Evolutionary conservation across 306 rosid genomes (phyloP).

Genomic region (Dalbergia oliveri): DNA sequence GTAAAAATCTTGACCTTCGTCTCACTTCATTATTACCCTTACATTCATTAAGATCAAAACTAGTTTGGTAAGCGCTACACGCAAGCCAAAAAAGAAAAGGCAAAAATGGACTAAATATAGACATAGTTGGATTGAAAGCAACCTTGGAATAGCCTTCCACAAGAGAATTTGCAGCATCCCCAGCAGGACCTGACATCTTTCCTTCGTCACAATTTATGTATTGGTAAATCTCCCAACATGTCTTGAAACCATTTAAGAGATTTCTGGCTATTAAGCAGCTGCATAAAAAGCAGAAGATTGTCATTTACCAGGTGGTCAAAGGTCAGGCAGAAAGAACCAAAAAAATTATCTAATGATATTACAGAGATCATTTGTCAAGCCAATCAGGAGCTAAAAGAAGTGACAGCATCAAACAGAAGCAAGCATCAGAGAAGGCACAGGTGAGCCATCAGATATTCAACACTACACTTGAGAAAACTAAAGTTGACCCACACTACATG

Average conservation of each 20-base stretch:
- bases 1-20: constrained; percentile 92
- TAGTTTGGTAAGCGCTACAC: constrained; percentile 40
- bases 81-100: constrained; percentile 32
- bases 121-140: constrained; percentile 49
- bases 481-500: constrained; percentile 20
- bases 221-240: constrained; percentile 95
- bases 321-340: constrained; percentile 26
- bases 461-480: constrained; percentile 9
- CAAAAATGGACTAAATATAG: constrained; percentile 36
- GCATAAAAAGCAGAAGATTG: constrained; percentile 40
- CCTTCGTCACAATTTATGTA: constrained; percentile 84
- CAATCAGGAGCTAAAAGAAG: constrained; percentile 12
- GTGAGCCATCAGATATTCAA: constrained; percentile 13
- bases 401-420: constrained; percentile 13
- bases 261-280: constrained; percentile 97
- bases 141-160: constrained; percentile 94
- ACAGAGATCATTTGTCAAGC: constrained; percentile 32
- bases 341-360: background rate
- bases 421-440: constrained; percentile 22
- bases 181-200: constrained; percentile 77
- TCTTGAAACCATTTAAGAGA: constrained; percentile 85
- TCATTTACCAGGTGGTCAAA: constrained; percentile 35
- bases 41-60: constrained; percentile 51
- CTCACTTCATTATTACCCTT: constrained; percentile 93
- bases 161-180: constrained; percentile 85